These are phyloP conservation scores for Camelina neglecta DNA, from an alignment of 345 rosid genomes.

Conservation along the genomic window DNA sequence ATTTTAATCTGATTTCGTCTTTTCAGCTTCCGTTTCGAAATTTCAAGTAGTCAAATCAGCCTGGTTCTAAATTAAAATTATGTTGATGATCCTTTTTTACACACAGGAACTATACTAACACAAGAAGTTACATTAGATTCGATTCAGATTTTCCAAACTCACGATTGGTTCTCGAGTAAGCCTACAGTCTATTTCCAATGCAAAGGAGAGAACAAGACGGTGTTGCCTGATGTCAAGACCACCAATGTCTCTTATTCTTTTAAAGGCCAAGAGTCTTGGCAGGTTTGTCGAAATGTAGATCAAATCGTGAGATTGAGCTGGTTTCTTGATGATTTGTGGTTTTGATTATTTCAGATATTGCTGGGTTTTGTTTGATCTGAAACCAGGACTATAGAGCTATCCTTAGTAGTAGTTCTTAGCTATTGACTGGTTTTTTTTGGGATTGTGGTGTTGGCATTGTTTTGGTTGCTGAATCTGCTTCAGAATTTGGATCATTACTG, in stretches of 20 bases:
- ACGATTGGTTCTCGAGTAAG: conserved; percentile 53
- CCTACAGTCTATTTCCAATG: conserved; percentile 71
- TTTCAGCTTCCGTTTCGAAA: conserved; percentile 18
- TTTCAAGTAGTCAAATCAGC: neutral
- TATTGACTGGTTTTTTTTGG: neutral
- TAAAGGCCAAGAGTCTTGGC: conserved; percentile 82
- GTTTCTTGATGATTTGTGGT: conserved; percentile 2
- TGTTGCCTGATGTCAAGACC: conserved; percentile 63
- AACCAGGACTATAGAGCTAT: neutral
- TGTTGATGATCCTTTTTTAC: neutral
- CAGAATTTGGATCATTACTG: neutral
- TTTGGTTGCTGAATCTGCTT: neutral
- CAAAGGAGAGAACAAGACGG: conserved; percentile 64
- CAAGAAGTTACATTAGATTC: conserved; percentile 63
- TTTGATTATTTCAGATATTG: neutral
- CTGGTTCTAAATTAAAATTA: neutral
- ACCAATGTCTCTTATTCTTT: conserved; percentile 50
- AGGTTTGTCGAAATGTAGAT: conserved; percentile 49
- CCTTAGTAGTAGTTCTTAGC: neutral
- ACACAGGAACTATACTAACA: conserved; percentile 51
- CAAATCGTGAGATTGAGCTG: neutral
- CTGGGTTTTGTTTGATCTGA: neutral
- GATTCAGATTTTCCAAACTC: conserved; percentile 54
- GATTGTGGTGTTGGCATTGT: neutral
- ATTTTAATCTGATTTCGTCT: conserved; percentile 8